A percentile compares a stretch with the other conserved stretches of the same genome.
Conservation (phyloP, 306 rosid genomes). For the Dalbergia cultrata region DNA sequence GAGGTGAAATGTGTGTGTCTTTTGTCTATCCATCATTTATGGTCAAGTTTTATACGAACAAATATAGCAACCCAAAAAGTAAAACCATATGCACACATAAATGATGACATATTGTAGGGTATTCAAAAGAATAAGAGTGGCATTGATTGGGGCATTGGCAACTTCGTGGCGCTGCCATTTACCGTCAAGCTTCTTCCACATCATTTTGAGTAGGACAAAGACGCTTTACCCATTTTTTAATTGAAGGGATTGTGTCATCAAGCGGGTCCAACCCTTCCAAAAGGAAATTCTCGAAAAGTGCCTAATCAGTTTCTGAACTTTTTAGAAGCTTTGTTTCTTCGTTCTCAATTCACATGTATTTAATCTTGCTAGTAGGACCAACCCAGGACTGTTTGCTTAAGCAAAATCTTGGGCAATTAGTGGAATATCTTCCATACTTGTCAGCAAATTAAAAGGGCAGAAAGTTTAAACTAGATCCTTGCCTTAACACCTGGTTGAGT, state of each 20-base stretch:
- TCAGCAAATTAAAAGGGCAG: conserved; percentile 16
- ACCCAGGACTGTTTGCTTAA: conserved; percentile 15
- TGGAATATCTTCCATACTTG: conserved; percentile 48
- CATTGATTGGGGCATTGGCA: not conserved
- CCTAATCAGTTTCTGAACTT: conserved; percentile 43
- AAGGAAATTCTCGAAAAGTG: conserved; percentile 52
- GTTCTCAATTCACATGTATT: conserved; percentile 34
- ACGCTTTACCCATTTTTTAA: conserved; percentile 44
- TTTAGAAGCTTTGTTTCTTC: conserved; percentile 16
- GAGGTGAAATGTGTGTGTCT: too few species aligned
- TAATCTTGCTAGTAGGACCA: conserved; percentile 44
- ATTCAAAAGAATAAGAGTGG: not conserved
- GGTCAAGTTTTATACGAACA: too few species aligned
- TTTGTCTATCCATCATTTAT: too few species aligned
- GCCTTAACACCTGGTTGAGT: conserved; percentile 39
- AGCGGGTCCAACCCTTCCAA: conserved; percentile 39
- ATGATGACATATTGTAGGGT: not conserved
- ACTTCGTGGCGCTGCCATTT: not conserved
- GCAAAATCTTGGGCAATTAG: conserved; percentile 39
- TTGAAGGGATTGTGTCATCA: conserved; percentile 54
- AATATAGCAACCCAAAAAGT: too few species aligned
- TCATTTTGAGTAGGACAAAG: conserved; percentile 69
- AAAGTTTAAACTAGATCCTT: conserved; percentile 40
- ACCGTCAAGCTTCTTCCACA: conserved; percentile 51
- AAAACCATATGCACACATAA: too few species aligned